phyloP scores from a whole-genome alignment of 2,329 filamentous ascomycete genomes.

The Fusarium sublunatum region DNA sequence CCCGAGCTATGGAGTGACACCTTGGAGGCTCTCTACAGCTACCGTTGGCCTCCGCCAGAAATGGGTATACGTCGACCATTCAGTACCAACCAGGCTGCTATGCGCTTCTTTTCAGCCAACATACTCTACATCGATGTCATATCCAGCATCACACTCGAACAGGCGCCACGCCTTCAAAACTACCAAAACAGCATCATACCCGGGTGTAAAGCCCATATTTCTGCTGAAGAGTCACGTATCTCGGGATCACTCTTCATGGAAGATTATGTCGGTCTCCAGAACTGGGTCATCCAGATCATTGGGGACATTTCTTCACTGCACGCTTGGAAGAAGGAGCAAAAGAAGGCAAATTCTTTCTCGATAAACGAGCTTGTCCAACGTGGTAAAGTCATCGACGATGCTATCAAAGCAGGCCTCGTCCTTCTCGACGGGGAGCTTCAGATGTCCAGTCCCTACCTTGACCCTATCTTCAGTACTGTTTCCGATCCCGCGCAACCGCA shows the following conservation, averaged over 20 bases:
- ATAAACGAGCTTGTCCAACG: slow-evolving; percentile 59
- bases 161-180: slow-evolving; percentile 55
- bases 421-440: slow-evolving; percentile 44
- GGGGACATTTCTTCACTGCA: slow-evolving; percentile 65
- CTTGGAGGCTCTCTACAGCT: slow-evolving; percentile 48
- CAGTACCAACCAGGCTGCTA: slow-evolving; percentile 59
- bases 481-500: slow-evolving; percentile 41
- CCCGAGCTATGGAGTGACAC: slow-evolving; percentile 53
- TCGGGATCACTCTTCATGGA: slow-evolving; percentile 57
- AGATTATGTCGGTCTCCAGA: slow-evolving; percentile 65
- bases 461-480: slow-evolving; percentile 32
- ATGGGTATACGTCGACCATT: slow-evolving; percentile 52
- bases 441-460: background rate
- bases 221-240: slow-evolving; percentile 32
- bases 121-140: slow-evolving; percentile 63
- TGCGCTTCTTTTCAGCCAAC: slow-evolving; percentile 60
- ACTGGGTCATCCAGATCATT: slow-evolving; percentile 67
- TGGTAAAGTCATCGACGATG: slow-evolving; percentile 55
- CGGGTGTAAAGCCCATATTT: slow-evolving; percentile 39
- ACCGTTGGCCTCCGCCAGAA: slow-evolving; percentile 51
- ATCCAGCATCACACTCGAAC: slow-evolving; percentile 59
- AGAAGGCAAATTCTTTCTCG: slow-evolving; percentile 57
- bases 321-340: slow-evolving; percentile 65
- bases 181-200: slow-evolving; percentile 57
- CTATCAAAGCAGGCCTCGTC: slow-evolving; percentile 50